Conservation (phyloP, 2,329 filamentous ascomycete species). For the Sclerotiophoma versabilis region DNA sequence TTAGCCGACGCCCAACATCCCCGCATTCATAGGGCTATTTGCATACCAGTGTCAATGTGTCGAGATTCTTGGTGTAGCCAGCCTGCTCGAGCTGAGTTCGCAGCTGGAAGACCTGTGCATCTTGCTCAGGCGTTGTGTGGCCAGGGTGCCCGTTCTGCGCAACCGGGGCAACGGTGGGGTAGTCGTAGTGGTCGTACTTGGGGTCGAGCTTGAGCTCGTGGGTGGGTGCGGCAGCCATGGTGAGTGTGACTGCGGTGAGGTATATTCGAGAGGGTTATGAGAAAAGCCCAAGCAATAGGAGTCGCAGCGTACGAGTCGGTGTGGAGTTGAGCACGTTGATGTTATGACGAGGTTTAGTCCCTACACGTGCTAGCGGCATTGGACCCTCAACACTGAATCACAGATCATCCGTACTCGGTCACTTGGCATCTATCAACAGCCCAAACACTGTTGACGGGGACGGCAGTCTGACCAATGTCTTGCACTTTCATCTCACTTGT, state of each 20-base stretch:
- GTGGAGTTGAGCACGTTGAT: slow-evolving; percentile 27
- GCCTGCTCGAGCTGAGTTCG: slow-evolving; percentile 82
- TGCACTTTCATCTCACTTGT: neutral
- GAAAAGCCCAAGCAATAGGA: slow-evolving; percentile 20
- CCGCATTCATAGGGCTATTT: neutral
- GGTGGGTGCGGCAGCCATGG: slow-evolving; percentile 41
- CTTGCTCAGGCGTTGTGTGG: slow-evolving; percentile 83
- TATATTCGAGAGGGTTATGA: slow-evolving; percentile 2
- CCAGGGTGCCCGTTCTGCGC: slow-evolving; percentile 81
- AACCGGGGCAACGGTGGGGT: slow-evolving; percentile 77
- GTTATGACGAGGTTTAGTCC: slow-evolving; percentile 40
- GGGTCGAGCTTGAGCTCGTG: slow-evolving; percentile 67
- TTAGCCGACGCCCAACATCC: slow-evolving; percentile 24
- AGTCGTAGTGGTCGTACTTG: slow-evolving; percentile 98
- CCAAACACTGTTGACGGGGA: slow-evolving; percentile 24
- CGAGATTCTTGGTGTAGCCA: slow-evolving; percentile 83
- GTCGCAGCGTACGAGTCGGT: slow-evolving; percentile 17
- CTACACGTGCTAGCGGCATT: slow-evolving; percentile 35
- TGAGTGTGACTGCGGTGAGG: slow-evolving; percentile 20
- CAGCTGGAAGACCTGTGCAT: slow-evolving; percentile 88
- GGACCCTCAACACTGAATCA: slow-evolving; percentile 13
- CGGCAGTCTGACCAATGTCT: slow-evolving; percentile 12
- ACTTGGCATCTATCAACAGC: slow-evolving; percentile 13
- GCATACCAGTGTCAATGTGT: slow-evolving; percentile 87
- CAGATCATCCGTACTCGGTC: slow-evolving; percentile 9